Evolutionary conservation across 345 rosid species (phyloP).

Genomic region (Mercurialis annua): DNA sequence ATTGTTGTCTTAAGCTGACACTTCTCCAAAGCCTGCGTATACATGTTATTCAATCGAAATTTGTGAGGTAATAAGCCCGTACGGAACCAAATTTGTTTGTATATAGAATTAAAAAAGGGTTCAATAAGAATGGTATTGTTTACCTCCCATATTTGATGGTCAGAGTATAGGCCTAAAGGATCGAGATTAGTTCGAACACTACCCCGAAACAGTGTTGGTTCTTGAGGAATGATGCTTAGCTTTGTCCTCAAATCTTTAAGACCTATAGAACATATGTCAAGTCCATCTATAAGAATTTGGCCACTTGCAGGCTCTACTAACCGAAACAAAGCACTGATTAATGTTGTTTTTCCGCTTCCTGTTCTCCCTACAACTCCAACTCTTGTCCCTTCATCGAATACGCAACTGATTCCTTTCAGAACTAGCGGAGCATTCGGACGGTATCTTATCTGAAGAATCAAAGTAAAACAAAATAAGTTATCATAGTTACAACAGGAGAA

Average conservation of each 20-base stretch:
- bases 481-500: not conserved
- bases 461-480: not conserved
- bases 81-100: too few species aligned
- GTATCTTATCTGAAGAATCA: slow-evolving; percentile 25
- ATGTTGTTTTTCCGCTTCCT: slow-evolving; percentile 87
- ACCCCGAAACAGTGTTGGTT: slow-evolving; percentile 82
- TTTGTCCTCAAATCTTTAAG: slow-evolving; percentile 79
- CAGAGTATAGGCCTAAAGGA: slow-evolving; percentile 72
- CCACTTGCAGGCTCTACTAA: slow-evolving; percentile 82
- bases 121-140: slow-evolving; percentile 3
- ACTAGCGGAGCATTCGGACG: slow-evolving; percentile 34
- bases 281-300: slow-evolving; percentile 58
- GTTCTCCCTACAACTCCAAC: slow-evolving; percentile 92
- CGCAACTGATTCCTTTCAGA: slow-evolving; percentile 36
- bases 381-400: slow-evolving; percentile 42
- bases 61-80: too few species aligned
- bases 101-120: not conserved
- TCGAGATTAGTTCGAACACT: slow-evolving; percentile 79
- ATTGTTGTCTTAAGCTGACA: slow-evolving; percentile 23
- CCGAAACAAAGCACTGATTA: slow-evolving; percentile 83
- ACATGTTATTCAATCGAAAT: not conserved
- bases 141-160: slow-evolving; percentile 81
- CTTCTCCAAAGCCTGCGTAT: slow-evolving; percentile 22
- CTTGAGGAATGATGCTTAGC: slow-evolving; percentile 97
- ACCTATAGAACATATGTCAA: slow-evolving; percentile 74